Base-by-base conservation (phyloP, 495 filamentous ascomycete genomes). In the Penicillium verhagenii region DNA sequence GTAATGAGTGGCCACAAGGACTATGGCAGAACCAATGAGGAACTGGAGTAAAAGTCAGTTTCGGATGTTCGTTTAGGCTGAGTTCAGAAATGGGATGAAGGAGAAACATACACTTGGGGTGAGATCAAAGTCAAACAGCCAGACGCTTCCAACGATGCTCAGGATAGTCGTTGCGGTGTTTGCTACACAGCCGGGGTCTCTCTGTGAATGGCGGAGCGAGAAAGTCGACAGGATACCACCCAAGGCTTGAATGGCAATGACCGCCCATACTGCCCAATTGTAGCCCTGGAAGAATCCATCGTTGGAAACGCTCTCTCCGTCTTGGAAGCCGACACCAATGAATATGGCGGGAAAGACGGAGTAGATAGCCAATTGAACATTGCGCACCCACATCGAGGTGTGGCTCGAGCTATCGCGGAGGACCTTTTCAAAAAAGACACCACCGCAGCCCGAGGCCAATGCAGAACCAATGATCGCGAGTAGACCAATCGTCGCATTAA, bases 401-500 rank as follows among this genome's bases (percentile, higher is more conserved):
- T 81, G 71, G 20, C 76, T 81, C 10, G 79, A 80, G 23, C 88
- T 86, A 56, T 96, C 89, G 66, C 93, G 96, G 44, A 97, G 76
- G 0, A 97, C 86, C 70, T 95, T 97, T 73, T 98, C 94, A 65
- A 97, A 96, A 68, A 92, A 95, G 2, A 96, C 88, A 1, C 91
- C 89, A 1, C 90, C 92, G 44, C 95, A 69, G 2, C 92, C 90
- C 1, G 92, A 96, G 9, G 92, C 81, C 13, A 83, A 73, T 52
- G 89, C 90, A 20, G 91, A 86, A 5, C 86, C 76, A 49, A 92
- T 68, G 3, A 92, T 92, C 0, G 93, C 85, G 1, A 83, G 68
- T 10, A 97, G 64, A n/a, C 94, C 94, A 50, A 95, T 72, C 1
- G 82, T 78, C 46, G 84, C 80, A 70, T 91, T 91, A 81, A 95